These are phyloP conservation scores for Funneliformis geosporum DNA, from an alignment of 192 early-diverging fungal species.

Conservation along the genomic window DNA sequence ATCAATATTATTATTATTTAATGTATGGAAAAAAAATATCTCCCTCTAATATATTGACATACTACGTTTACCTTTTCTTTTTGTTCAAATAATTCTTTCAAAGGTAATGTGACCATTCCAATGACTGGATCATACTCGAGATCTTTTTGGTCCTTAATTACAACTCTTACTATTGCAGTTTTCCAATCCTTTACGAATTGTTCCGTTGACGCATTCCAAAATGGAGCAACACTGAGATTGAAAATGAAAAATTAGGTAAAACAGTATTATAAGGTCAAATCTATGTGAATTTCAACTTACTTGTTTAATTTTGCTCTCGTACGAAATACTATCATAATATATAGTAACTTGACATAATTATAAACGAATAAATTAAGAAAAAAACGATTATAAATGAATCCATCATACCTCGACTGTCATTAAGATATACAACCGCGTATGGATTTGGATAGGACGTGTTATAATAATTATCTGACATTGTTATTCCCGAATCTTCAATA, in stretches of 20 bases:
- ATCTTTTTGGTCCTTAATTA: slow-evolving; percentile 29
- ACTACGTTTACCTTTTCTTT: background rate
- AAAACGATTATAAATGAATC: background rate
- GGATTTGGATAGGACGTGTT: slow-evolving; percentile 12
- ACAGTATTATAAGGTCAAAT: background rate
- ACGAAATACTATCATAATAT: slow-evolving; percentile 1
- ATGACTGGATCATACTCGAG: slow-evolving; percentile 32
- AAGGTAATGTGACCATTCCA: slow-evolving; percentile 16
- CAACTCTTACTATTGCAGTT: slow-evolving; percentile 8
- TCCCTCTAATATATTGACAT: background rate
- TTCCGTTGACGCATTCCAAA: slow-evolving; percentile 30
- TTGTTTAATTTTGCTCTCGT: slow-evolving; percentile 30
- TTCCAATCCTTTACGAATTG: slow-evolving; percentile 28
- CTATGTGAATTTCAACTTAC: slow-evolving; percentile 3
- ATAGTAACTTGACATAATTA: background rate
- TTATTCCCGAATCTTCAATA: background rate
- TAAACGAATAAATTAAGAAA: background rate
- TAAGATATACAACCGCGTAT: slow-evolving; percentile 23
- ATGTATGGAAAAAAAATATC: background rate
- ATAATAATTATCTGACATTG: background rate
- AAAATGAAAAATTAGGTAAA: background rate
- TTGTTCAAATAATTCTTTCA: slow-evolving; percentile 21
- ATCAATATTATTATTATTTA: background rate
- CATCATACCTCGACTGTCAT: slow-evolving; percentile 13
- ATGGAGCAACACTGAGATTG: slow-evolving; percentile 17